Percentiles rank a stretch among this genome's conserved stretches.
phyloP scores from a whole-genome alignment of 2,329 filamentous ascomycete genomes.

The Apiospora saccharicola region DNA sequence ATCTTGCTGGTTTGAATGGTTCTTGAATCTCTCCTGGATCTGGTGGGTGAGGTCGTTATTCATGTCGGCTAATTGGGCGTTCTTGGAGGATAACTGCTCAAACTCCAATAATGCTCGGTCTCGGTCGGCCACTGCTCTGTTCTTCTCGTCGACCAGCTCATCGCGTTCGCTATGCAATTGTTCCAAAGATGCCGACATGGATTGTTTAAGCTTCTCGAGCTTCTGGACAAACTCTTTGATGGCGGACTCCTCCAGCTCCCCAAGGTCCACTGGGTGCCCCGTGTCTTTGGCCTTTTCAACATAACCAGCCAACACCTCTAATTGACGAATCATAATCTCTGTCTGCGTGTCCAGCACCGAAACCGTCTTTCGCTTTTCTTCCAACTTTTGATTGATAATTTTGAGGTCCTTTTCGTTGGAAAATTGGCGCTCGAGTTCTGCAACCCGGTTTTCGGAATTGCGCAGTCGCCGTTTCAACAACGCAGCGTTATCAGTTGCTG shows the following conservation, averaged over 20 bases:
- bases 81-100: constrained; percentile 92
- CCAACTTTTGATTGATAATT: constrained; percentile 84
- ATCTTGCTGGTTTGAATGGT: constrained; percentile 61
- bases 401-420: constrained; percentile 70
- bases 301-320: constrained; percentile 88
- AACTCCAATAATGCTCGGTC: constrained; percentile 96
- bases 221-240: constrained; percentile 90
- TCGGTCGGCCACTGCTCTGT: constrained; percentile 81
- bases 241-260: constrained; percentile 84
- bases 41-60: constrained; percentile 95
- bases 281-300: constrained; percentile 86
- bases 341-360: constrained; percentile 93
- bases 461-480: constrained; percentile 78
- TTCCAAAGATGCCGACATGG: constrained; percentile 65
- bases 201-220: constrained; percentile 66
- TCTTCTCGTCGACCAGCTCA: constrained; percentile 84
- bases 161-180: constrained; percentile 76
- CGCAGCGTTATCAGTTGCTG: constrained; percentile 67
- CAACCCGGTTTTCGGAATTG: constrained; percentile 82
- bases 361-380: constrained; percentile 95
- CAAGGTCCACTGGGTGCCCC: constrained; percentile 80
- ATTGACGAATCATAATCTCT: constrained; percentile 91
- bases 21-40: constrained; percentile 91
- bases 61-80: constrained; percentile 90
- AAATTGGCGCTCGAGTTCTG: constrained; percentile 85